Percentiles rank a stretch among this genome's conserved stretches.
Conservation (phyloP, 169 alveolate genomes). For the Eimeria necatrix region DNA sequence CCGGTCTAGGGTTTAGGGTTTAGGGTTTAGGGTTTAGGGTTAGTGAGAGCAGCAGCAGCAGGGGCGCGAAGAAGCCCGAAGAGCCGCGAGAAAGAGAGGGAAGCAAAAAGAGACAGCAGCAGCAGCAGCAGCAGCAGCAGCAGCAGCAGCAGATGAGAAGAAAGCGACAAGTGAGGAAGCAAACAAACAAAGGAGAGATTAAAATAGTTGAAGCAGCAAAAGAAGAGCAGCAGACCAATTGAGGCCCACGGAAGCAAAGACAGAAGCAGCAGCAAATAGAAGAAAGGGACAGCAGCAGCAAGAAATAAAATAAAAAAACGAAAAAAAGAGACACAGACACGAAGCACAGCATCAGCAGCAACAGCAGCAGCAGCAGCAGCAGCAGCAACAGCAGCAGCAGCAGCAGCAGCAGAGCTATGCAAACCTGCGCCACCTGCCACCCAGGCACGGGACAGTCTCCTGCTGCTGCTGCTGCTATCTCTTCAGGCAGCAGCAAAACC, state of each 20-base stretch:
- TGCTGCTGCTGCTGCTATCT: slow-evolving; percentile 34
- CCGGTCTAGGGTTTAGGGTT: too few relatives aligned
- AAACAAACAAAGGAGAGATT: neutral
- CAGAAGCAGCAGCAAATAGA: too few relatives aligned
- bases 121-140: too few relatives aligned
- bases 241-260: too few relatives aligned
- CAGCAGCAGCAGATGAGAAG: neutral
- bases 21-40: too few relatives aligned
- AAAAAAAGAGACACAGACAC: neutral
- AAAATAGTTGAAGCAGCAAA: neutral
- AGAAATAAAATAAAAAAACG: too few relatives aligned
- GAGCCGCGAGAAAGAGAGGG: too few relatives aligned
- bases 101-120: too few relatives aligned
- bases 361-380: neutral
- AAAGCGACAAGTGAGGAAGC: neutral
- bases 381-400: slow-evolving; percentile 3
- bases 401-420: neutral
- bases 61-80: too few relatives aligned
- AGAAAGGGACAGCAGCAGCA: too few relatives aligned
- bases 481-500: slow-evolving; percentile 49
- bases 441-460: slow-evolving; percentile 47
- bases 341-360: neutral
- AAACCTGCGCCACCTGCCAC: slow-evolving; percentile 52
- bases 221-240: neutral
- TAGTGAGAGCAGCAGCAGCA: too few relatives aligned